phyloP scores from a whole-genome alignment of 106 monocot genomes.

The Alisma plantagoaquatica region DNA sequence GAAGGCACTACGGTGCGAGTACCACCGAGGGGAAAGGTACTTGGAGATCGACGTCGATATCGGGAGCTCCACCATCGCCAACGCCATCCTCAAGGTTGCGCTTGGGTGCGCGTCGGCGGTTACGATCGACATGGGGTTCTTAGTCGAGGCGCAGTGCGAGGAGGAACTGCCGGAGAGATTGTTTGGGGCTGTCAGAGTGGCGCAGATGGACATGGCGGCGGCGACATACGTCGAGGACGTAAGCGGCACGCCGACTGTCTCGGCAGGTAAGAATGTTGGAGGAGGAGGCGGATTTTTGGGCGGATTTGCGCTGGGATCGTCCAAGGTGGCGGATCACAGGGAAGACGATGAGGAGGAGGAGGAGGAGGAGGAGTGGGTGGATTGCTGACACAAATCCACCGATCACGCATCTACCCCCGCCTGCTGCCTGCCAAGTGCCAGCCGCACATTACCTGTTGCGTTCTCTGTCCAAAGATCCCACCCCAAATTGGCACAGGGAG shows the following conservation, averaged over 20 bases:
- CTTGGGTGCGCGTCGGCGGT: constrained; percentile 22
- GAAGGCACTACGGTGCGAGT: constrained; percentile 14
- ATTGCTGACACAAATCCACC: too few relatives aligned
- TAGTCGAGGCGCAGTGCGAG: constrained; percentile 26
- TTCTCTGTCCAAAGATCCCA: too few relatives aligned
- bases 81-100: constrained; percentile 19
- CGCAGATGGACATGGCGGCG: constrained; percentile 28
- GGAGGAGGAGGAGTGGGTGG: neutral
- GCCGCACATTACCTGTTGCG: too few relatives aligned
- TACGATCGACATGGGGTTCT: constrained; percentile 28
- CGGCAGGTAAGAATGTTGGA: neutral
- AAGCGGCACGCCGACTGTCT: neutral
- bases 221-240: constrained; percentile 16
- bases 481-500: too few relatives aligned
- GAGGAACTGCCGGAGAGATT: constrained; percentile 24
- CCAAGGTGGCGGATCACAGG: constrained; percentile 6
- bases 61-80: constrained; percentile 29
- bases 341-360: neutral
- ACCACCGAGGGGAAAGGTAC: constrained; percentile 24
- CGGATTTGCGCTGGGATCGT: constrained; percentile 3
- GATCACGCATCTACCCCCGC: too few relatives aligned
- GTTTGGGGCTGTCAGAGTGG: constrained; percentile 22
- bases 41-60: constrained; percentile 29
- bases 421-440: too few relatives aligned
- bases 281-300: constrained; percentile 1